Percentiles rank a stretch among this genome's conserved stretches.
Conservation (phyloP, 805 yeast genomes). For the Blastobotrys mokoenaii region DNA sequence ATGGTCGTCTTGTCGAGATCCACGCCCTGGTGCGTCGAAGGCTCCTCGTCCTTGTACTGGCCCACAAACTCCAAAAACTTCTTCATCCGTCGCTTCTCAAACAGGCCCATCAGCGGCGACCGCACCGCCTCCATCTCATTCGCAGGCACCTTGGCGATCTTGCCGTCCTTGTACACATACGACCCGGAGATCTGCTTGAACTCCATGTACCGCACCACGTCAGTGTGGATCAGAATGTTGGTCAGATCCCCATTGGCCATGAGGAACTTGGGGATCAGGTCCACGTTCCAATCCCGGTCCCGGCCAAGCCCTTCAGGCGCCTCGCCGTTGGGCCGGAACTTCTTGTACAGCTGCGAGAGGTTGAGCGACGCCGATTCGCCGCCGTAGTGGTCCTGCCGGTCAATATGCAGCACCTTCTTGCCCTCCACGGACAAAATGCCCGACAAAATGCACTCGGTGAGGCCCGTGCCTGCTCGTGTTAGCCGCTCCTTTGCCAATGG, state of each 20-base stretch:
- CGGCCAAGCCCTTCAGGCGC: conserved; percentile 64
- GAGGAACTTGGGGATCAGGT: conserved; percentile 88
- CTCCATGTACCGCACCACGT: conserved; percentile 91
- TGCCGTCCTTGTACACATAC: conserved; percentile 82
- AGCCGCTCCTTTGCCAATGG: no score
- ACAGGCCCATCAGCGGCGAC: conserved; percentile 89
- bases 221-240: conserved; percentile 89
- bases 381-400: conserved; percentile 93
- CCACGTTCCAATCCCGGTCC: conserved; percentile 97
- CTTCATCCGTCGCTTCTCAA: conserved; percentile 93
- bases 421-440: conserved; percentile 96
- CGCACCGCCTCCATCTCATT: conserved; percentile 85
- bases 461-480: conserved; percentile 47
- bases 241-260: conserved; percentile 98
- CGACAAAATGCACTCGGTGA: conserved; percentile 91
- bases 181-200: conserved; percentile 96
- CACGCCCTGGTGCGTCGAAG: conserved; percentile 71
- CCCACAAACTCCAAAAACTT: conserved; percentile 83
- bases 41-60: conserved; percentile 67
- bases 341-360: conserved; percentile 51
- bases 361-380: conserved; percentile 37
- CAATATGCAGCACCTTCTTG: conserved; percentile 92
- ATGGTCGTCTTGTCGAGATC: conserved; percentile 82
- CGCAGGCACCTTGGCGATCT: conserved; percentile 91
- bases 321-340: conserved; percentile 76